Evolutionary conservation across 257 asterid genomes (phyloP).

Genomic region (Fraxinus americana): DNA sequence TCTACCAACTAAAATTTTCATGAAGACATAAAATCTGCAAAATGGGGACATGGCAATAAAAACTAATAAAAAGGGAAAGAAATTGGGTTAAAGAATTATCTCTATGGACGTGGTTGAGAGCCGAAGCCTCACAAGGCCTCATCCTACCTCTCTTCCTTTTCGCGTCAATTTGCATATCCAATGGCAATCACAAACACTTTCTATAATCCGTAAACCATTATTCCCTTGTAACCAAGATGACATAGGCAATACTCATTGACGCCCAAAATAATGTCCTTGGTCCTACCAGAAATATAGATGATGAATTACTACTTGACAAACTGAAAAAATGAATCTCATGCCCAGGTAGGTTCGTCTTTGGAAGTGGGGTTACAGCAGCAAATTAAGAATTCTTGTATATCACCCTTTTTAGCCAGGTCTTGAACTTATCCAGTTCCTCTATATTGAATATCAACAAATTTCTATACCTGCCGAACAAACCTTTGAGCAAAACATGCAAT

Average conservation of each 20-base stretch:
- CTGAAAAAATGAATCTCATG: slow-evolving; percentile 58
- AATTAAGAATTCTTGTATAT: slow-evolving; percentile 30
- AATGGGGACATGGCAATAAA: slow-evolving; percentile 26
- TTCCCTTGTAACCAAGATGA: slow-evolving; percentile 47
- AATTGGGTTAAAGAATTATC: slow-evolving; percentile 39
- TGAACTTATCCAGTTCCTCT: slow-evolving; percentile 37
- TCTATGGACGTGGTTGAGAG: slow-evolving; percentile 37
- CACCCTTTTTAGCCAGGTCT: slow-evolving; percentile 33
- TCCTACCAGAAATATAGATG: slow-evolving; percentile 53
- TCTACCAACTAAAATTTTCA: slow-evolving; percentile 29
- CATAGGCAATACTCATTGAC: slow-evolving; percentile 40
- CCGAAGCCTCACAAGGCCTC: slow-evolving; percentile 35
- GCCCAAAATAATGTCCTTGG: slow-evolving; percentile 47
- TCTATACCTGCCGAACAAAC: slow-evolving; percentile 39
- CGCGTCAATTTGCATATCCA: slow-evolving; percentile 19
- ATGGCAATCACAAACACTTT: not conserved
- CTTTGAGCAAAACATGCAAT: slow-evolving; percentile 22
- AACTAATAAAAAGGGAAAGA: slow-evolving; percentile 30
- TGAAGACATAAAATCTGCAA: slow-evolving; percentile 24
- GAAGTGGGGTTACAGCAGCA: slow-evolving; percentile 35
- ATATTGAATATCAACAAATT: slow-evolving; percentile 35
- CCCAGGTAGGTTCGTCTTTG: slow-evolving; percentile 46
- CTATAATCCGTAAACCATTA: slow-evolving; percentile 18
- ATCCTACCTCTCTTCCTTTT: slow-evolving; percentile 24
- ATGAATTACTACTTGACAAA: slow-evolving; percentile 60